Base-by-base conservation (phyloP, 2,329 filamentous ascomycete genomes). In the Cytospora piceae region DNA sequence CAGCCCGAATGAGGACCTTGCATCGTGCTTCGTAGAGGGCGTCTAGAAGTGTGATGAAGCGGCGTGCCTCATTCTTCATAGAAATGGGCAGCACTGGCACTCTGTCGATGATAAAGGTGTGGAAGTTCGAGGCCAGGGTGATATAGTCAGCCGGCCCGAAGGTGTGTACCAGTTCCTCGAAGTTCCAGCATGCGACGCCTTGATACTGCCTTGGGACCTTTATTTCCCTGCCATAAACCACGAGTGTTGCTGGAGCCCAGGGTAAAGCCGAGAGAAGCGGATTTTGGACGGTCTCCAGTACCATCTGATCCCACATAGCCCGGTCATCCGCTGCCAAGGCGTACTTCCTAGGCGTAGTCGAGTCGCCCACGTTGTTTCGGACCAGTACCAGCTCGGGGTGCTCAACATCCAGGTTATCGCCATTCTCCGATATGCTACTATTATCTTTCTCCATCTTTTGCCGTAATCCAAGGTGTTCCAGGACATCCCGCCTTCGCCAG, bases 81-180 rank as follows among this genome's bases (percentile, higher is more conserved):
- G 86, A 77, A 2, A 89, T 75, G 0, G 85, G 88, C 15, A 95
- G 79, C 20, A 90, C 74, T 0, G 92, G 91, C 1, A 94, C 82
- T 24, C 87, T 78, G 70, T 90, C 89, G 56, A 94, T 80, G 73
- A 94, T 86, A 67, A 94, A 84, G 0, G 91, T 94, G 75, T 94
- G 90, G 74, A 89, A 94, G 20, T 85, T 90, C 1, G 90, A 93
- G 1, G 91, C 90, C 74, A 95, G 85, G 1, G 90, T 90, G 63
- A 94, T 90, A 77, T 94, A 95, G 78, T 95, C 92, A 32, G 92
- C 92, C 1, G 91, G 91, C 0, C 92, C 92, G 54, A 93, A 87
- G 1, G 82, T 81, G 7, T 83, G 83, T 65, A 91, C 92, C 1
- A 94, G 83, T 42, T 90, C 83, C 17, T 81, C 72, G 71, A 94